Evolutionary conservation across 2,329 filamentous ascomycete species (phyloP).

Genomic region (Colletotrichum eremochloae): DNA sequence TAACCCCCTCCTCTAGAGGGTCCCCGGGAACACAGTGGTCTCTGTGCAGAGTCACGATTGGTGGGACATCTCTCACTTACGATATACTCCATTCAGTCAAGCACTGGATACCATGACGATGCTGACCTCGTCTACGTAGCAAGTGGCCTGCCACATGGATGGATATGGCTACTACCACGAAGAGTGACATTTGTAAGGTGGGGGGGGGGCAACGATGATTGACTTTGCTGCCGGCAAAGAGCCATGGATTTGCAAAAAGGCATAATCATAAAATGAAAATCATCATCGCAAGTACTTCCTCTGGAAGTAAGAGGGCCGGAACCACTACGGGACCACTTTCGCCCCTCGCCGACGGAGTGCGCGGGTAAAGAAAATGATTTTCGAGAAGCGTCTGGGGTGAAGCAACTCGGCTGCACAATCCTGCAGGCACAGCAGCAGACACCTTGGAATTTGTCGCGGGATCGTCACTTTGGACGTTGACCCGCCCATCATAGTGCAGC

Average conservation of each 20-base stretch:
- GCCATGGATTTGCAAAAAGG: conserved; percentile 11
- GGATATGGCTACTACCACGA: conserved; percentile 11
- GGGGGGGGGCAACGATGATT: neutral
- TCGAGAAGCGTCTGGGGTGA: conserved; percentile 18
- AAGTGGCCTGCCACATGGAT: neutral
- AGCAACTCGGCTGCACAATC: conserved; percentile 16
- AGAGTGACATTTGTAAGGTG: conserved; percentile 26
- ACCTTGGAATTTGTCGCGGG: conserved; percentile 27
- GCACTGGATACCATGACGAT: conserved; percentile 21
- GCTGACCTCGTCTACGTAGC: neutral
- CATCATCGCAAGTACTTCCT: neutral
- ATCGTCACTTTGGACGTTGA: conserved; percentile 17
- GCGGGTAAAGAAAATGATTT: conserved; percentile 22
- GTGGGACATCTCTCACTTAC: neutral
- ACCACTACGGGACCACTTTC: neutral
- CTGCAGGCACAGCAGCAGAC: conserved; percentile 24
- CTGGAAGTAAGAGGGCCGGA: neutral
- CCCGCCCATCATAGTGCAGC: conserved; percentile 1
- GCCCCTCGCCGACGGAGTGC: conserved; percentile 11
- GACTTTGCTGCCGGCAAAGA: conserved; percentile 4
- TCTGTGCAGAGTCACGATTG: neutral
- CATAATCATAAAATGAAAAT: conserved; percentile 11
- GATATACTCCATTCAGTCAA: neutral
- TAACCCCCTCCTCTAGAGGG: conserved; percentile 14
- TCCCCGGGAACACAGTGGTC: neutral